Conservation (phyloP, 495 filamentous ascomycete genomes). For the Lasiosphaeria hispida region DNA sequence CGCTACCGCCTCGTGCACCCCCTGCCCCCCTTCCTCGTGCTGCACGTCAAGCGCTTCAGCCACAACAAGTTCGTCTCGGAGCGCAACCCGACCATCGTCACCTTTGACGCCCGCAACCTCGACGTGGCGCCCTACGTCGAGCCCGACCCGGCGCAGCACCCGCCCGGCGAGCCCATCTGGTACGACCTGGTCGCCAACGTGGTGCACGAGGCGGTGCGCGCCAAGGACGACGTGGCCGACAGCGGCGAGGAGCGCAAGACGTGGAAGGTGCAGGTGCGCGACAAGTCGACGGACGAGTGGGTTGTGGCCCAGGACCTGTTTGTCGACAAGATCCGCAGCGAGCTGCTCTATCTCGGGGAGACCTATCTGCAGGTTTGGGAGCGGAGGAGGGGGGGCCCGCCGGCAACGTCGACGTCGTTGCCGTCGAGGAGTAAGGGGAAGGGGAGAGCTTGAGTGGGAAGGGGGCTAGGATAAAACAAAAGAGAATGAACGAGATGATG, state of each 20-base stretch:
- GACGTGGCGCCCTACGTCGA: slow-evolving; percentile 85
- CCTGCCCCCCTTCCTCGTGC: slow-evolving; percentile 84
- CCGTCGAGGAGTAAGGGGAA: slow-evolving; percentile 29
- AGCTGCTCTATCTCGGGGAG: slow-evolving; percentile 88
- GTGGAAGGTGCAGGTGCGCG: slow-evolving; percentile 66
- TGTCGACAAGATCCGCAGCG: slow-evolving; percentile 79
- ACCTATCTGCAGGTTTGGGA: slow-evolving; percentile 98
- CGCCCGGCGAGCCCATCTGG: slow-evolving; percentile 81
- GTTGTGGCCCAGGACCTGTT: slow-evolving; percentile 90
- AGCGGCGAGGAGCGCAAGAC: slow-evolving; percentile 79
- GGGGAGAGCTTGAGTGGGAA: slow-evolving; percentile 16
- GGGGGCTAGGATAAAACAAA: neutral
- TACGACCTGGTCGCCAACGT: slow-evolving; percentile 98
- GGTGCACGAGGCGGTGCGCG: slow-evolving; percentile 81
- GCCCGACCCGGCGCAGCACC: slow-evolving; percentile 42
- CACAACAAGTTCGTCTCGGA: slow-evolving; percentile 94
- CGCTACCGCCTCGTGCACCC: slow-evolving; percentile 91
- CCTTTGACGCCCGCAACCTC: slow-evolving; percentile 78
- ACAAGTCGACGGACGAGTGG: slow-evolving; percentile 75
- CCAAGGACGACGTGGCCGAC: slow-evolving; percentile 69
- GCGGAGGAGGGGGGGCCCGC: slow-evolving; percentile 56
- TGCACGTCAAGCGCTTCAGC: slow-evolving; percentile 96
- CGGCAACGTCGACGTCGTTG: too few species aligned
- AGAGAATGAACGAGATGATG: neutral
- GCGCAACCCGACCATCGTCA: slow-evolving; percentile 97